Percentiles rank a stretch among this genome's conserved stretches.
phyloP scores from a whole-genome alignment of 129 eudicot species.

The Apium graveolens region DNA sequence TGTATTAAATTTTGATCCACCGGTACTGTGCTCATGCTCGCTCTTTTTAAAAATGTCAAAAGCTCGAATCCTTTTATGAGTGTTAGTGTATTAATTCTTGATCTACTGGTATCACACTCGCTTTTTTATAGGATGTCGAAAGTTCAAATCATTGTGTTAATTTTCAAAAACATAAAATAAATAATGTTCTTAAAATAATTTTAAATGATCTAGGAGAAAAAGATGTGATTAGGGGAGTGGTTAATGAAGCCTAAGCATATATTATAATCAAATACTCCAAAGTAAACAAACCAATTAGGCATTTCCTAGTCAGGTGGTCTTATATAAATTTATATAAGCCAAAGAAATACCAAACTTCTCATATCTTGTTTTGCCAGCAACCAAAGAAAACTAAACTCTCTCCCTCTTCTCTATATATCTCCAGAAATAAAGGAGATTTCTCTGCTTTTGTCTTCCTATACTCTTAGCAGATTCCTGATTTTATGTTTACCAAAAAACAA shows the following conservation, averaged over 20 bases:
- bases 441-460: slow-evolving; percentile 27
- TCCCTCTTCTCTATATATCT: not conserved
- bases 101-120: too few relatives aligned
- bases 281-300: slow-evolving; percentile 1
- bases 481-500: slow-evolving; percentile 23
- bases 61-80: too few relatives aligned
- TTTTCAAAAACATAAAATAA: too few relatives aligned
- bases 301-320: slow-evolving; percentile 18
- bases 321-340: slow-evolving; percentile 31
- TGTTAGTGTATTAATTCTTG: too few relatives aligned
- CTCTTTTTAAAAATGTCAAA: too few relatives aligned
- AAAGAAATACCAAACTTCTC: slow-evolving; percentile 23
- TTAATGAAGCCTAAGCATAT: not conserved
- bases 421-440: slow-evolving; percentile 21
- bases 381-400: not conserved
- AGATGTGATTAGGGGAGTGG: slow-evolving; percentile 1
- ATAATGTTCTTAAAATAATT: too few relatives aligned
- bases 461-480: slow-evolving; percentile 15
- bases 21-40: too few relatives aligned
- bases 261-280: not conserved
- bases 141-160: too few relatives aligned
- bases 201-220: not conserved
- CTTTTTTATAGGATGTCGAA: too few relatives aligned
- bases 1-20: too few relatives aligned
- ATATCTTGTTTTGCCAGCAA: slow-evolving; percentile 9